A percentile compares a stretch with the other conserved stretches of the same genome.
Evolutionary conservation across 768 basidiomycete genomes (phyloP).

Genomic region (Xerocomellus amylosporus): DNA sequence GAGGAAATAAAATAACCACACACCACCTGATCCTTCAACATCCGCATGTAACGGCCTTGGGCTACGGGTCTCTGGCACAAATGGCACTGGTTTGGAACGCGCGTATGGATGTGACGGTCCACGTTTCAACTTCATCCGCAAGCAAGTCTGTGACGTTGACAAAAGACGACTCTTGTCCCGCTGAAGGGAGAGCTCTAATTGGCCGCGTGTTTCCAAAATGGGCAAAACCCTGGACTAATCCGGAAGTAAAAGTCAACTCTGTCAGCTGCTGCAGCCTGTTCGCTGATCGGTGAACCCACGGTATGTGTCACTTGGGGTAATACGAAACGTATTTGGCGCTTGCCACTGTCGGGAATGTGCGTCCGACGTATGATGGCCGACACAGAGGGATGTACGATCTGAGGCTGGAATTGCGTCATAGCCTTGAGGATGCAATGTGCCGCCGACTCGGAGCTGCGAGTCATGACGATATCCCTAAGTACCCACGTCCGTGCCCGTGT

Average conservation of each 20-base stretch:
- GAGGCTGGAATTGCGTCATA: not conserved
- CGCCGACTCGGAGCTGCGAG: not conserved
- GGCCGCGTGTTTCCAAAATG: too few relatives aligned
- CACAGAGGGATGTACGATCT: not conserved
- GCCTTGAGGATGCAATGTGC: not conserved
- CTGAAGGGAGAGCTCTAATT: too few relatives aligned
- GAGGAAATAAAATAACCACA: constrained; percentile 1
- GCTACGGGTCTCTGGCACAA: not conserved
- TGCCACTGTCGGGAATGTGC: not conserved
- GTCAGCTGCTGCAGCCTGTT: too few relatives aligned
- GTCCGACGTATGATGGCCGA: constrained; percentile 7
- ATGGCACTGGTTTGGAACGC: not conserved
- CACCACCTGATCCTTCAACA: not conserved
- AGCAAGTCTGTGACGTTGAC: too few relatives aligned
- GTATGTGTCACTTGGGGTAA: constrained; percentile 1
- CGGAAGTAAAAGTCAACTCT: too few relatives aligned
- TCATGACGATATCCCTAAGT: too few relatives aligned
- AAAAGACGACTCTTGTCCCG: too few relatives aligned
- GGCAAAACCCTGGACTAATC: too few relatives aligned
- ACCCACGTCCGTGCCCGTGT: not conserved
- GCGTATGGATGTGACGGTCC: not conserved
- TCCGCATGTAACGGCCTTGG: not conserved
- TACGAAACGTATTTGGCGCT: not conserved
- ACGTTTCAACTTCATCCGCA: not conserved
- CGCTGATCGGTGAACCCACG: not conserved